Percentiles rank a stretch among this genome's conserved stretches.
These are phyloP conservation scores for Aspergillus unguis DNA, from an alignment of 2,329 filamentous ascomycete genomes.

Conservation along the genomic window DNA sequence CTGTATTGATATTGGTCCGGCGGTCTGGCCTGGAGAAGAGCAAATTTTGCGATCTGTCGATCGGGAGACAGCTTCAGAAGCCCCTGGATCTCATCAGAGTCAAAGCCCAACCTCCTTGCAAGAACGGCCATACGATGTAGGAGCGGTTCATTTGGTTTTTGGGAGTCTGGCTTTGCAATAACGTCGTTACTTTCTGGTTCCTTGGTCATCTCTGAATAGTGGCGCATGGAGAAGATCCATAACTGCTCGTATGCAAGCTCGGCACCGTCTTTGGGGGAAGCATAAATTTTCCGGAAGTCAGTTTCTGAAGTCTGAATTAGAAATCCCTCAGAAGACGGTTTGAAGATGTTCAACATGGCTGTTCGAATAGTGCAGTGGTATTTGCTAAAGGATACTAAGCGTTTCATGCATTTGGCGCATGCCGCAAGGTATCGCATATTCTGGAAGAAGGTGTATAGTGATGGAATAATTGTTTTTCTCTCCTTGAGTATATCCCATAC, in stretches of 20 bases:
- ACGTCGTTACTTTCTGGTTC: slow-evolving; percentile 3
- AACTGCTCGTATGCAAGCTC: slow-evolving; percentile 25
- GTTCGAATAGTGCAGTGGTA: background rate
- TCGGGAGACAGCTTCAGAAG: slow-evolving; percentile 19
- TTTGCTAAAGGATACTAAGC: slow-evolving; percentile 15
- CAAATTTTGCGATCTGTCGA: slow-evolving; percentile 15
- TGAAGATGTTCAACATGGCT: slow-evolving; percentile 1
- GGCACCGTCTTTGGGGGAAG: slow-evolving; percentile 9
- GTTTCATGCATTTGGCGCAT: slow-evolving; percentile 27
- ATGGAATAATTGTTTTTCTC: slow-evolving; percentile 14
- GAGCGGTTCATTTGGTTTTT: slow-evolving; percentile 15
- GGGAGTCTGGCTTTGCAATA: slow-evolving; percentile 9
- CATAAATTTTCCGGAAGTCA: slow-evolving; percentile 17
- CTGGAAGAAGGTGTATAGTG: slow-evolving; percentile 38
- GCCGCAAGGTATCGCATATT: slow-evolving; percentile 34
- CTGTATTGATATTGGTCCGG: slow-evolving; percentile 19
- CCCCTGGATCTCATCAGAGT: slow-evolving; percentile 15
- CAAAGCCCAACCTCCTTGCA: slow-evolving; percentile 18
- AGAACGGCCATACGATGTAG: slow-evolving; percentile 23
- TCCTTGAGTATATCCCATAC: background rate
- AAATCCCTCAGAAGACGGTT: background rate
- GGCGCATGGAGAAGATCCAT: slow-evolving; percentile 31
- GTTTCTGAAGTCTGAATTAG: slow-evolving; percentile 26
- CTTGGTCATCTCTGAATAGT: slow-evolving; percentile 25
- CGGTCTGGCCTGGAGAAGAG: slow-evolving; percentile 22